Evolutionary conservation across 257 asterid species (phyloP).

Genomic region (Nicotiana tabacum): DNA sequence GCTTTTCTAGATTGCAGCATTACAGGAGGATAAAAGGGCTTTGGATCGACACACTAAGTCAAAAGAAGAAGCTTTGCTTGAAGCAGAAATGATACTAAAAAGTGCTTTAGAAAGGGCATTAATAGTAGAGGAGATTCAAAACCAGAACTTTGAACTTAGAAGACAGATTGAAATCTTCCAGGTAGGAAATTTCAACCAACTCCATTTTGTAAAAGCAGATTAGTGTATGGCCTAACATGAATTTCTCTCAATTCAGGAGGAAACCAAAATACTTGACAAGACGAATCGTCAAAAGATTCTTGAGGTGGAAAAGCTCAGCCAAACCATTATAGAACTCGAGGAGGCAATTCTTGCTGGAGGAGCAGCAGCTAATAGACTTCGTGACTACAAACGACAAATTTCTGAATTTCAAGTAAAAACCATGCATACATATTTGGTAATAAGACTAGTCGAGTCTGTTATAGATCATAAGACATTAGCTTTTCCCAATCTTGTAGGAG

Average conservation of each 20-base stretch:
- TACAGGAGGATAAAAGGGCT: slow-evolving; percentile 71
- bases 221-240: background rate
- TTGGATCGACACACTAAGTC: slow-evolving; percentile 68
- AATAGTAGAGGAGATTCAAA: slow-evolving; percentile 82
- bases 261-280: slow-evolving; percentile 75
- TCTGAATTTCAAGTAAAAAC: slow-evolving; percentile 57
- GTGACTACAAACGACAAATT: slow-evolving; percentile 58
- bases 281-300: slow-evolving; percentile 65
- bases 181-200: slow-evolving; percentile 24
- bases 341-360: slow-evolving; percentile 88
- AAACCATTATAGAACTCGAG: slow-evolving; percentile 73
- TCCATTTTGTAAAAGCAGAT: background rate
- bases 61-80: slow-evolving; percentile 80
- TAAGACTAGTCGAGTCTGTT: background rate
- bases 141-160: slow-evolving; percentile 65
- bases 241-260: slow-evolving; percentile 45
- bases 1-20: slow-evolving; percentile 49
- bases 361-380: slow-evolving; percentile 63
- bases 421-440: background rate
- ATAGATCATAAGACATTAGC: background rate
- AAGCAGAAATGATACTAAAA: slow-evolving; percentile 68
- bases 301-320: slow-evolving; percentile 81
- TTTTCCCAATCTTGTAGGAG: slow-evolving; percentile 41
- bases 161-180: slow-evolving; percentile 83
- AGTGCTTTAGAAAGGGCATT: slow-evolving; percentile 79